Evolutionary conservation across 495 filamentous ascomycete genomes (phyloP).

Genomic region (Penicillium tannophilum): DNA sequence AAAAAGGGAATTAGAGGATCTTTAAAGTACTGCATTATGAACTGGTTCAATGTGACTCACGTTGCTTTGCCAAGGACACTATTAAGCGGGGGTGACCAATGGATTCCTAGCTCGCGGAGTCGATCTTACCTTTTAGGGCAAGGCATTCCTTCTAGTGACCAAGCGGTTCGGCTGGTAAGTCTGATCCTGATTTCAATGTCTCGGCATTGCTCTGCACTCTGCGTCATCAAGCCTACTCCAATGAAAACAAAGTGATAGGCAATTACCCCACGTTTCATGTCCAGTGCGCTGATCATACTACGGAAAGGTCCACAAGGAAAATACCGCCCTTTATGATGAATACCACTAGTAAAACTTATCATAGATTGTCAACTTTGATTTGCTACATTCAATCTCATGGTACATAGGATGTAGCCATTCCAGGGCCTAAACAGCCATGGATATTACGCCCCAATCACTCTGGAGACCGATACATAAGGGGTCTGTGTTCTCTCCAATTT

Average conservation of each 20-base stretch:
- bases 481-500: background rate
- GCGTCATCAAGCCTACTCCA: slow-evolving; percentile 3
- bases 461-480: background rate
- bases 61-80: background rate
- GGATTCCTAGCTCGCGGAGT: background rate
- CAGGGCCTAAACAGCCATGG: background rate
- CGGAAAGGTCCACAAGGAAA: background rate
- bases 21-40: background rate
- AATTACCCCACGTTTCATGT: slow-evolving; percentile 5
- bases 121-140: background rate
- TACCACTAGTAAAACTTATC: slow-evolving; percentile 1
- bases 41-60: background rate
- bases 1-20: background rate
- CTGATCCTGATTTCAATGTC: background rate
- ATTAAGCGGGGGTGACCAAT: background rate
- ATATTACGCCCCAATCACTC: background rate
- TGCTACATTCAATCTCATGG: background rate
- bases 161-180: background rate
- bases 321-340: background rate
- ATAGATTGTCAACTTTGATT: background rate
- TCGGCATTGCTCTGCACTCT: background rate
- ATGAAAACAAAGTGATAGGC: slow-evolving; percentile 5
- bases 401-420: background rate
- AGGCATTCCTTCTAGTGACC: background rate
- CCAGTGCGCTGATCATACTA: background rate